phyloP scores from a whole-genome alignment of 345 rosid genomes.

The Arabidopsis thaliana region TAIR10.1 NC_003074.8:16023001-16023500 shows the following conservation, averaged over 20 bases:
- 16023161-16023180: neutral
- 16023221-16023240: neutral
- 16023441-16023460: neutral
- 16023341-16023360: neutral
- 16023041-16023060: conserved; percentile 40
- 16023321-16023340: conserved; percentile 10
- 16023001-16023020: conserved; percentile 20
- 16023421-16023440: neutral
- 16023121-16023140: conserved; percentile 15
- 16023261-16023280: neutral
- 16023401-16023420: neutral
- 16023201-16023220: neutral
- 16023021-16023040: conserved; percentile 20
- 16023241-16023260: neutral
- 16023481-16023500: neutral
- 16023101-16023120: conserved; percentile 36
- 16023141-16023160: neutral
- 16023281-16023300: neutral
- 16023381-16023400: neutral
- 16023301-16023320: neutral
- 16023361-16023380: neutral
- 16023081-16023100: conserved; percentile 43
- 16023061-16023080: conserved; percentile 40
- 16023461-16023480: neutral
- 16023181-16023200: neutral